These are phyloP conservation scores for Thamnidium elegans DNA, from an alignment of 192 early-diverging fungal genomes.

Conservation along the genomic window DNA sequence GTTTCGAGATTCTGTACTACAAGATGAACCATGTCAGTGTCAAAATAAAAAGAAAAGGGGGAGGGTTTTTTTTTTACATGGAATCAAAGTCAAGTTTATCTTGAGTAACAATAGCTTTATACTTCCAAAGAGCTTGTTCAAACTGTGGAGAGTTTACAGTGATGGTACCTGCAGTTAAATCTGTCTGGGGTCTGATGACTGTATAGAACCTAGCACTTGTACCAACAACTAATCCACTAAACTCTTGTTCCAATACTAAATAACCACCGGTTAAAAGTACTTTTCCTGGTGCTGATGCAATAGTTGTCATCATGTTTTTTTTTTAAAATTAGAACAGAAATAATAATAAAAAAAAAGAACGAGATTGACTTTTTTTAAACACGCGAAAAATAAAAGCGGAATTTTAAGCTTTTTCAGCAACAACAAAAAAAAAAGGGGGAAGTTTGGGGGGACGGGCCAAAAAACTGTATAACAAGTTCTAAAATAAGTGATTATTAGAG, in stretches of 20 bases:
- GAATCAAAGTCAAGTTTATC: slow-evolving; percentile 39
- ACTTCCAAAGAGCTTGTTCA: slow-evolving; percentile 77
- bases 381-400: not conserved
- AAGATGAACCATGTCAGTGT: not conserved
- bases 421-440: not conserved
- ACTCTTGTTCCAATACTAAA: slow-evolving; percentile 80
- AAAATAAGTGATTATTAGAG: too few species aligned
- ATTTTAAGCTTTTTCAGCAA: not conserved
- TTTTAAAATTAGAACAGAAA: too few species aligned
- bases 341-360: too few species aligned
- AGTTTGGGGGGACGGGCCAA: not conserved
- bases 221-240: slow-evolving; percentile 81
- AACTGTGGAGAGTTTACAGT: slow-evolving; percentile 84
- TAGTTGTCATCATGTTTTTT: slow-evolving; percentile 4
- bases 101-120: slow-evolving; percentile 34
- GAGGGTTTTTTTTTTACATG: slow-evolving; percentile 19
- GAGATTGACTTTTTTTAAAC: too few species aligned
- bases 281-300: slow-evolving; percentile 93
- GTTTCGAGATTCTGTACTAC: slow-evolving; percentile 40
- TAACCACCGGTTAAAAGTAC: slow-evolving; percentile 93
- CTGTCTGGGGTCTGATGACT: slow-evolving; percentile 38
- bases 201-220: slow-evolving; percentile 85
- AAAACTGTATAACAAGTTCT: not conserved
- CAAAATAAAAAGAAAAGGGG: not conserved
- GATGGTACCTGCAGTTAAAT: slow-evolving; percentile 36